These are phyloP conservation scores for Hygrophoropsis aurantiaca DNA, from an alignment of 768 basidiomycete species.

Conservation along the genomic window DNA sequence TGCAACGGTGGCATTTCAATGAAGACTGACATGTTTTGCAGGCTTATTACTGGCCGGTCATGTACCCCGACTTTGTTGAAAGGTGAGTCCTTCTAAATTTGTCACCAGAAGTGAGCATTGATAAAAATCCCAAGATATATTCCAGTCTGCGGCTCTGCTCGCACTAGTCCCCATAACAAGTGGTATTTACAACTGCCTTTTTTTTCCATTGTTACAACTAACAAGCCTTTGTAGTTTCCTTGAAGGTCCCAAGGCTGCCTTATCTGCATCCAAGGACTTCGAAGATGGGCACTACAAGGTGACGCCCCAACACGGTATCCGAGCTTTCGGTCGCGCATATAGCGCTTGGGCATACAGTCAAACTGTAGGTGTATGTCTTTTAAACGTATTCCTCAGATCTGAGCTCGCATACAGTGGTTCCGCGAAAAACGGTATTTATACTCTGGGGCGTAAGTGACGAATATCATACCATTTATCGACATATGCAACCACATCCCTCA, in stretches of 20 bases:
- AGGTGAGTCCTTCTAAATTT: no score
- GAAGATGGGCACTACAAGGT: conserved; percentile 51
- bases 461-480: neutral
- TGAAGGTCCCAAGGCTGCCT: conserved; percentile 58
- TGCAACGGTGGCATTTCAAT: conserved; percentile 12
- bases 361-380: conserved; percentile 35
- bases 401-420: conserved; percentile 45
- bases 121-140: no score
- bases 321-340: conserved; percentile 59
- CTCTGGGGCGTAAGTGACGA: conserved; percentile 36
- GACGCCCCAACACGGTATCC: conserved; percentile 47
- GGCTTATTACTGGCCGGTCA: conserved; percentile 59
- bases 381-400: neutral
- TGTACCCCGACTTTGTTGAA: conserved; percentile 57
- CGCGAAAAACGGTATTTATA: conserved; percentile 46
- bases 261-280: conserved; percentile 55
- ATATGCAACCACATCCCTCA: conserved; percentile 12
- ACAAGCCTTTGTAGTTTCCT: conserved; percentile 44
- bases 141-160: conserved; percentile 52
- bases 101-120: no score
- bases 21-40: conserved; percentile 14
- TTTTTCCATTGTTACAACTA: neutral
- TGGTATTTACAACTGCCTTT: conserved; percentile 34
- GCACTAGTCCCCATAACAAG: conserved; percentile 56
- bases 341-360: conserved; percentile 63